Conservation (phyloP, 768 basidiomycete species). For the Lactarius sanguifluus region DNA sequence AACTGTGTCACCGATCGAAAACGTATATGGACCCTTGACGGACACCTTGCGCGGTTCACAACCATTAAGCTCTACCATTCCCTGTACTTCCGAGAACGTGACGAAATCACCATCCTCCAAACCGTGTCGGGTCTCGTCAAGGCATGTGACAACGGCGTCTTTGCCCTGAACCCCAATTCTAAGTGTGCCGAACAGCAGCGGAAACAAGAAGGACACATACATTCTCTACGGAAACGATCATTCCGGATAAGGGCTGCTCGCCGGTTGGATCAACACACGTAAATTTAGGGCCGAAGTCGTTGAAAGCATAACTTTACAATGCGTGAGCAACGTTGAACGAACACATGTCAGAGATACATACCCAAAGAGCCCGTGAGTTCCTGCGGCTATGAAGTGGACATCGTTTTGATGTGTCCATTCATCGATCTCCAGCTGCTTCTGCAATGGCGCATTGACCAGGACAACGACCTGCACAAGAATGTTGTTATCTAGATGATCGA, state of each 20-base stretch:
- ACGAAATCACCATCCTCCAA: slow-evolving; percentile 99
- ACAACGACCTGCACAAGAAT: slow-evolving; percentile 70
- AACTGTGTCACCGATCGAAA: slow-evolving; percentile 90
- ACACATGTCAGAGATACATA: slow-evolving; percentile 38
- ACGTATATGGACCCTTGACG: slow-evolving; percentile 97
- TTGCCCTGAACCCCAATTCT: slow-evolving; percentile 51
- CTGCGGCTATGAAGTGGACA: slow-evolving; percentile 88
- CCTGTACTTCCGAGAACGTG: slow-evolving; percentile 93
- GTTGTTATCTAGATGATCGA: slow-evolving; percentile 13
- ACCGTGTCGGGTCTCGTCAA: slow-evolving; percentile 96
- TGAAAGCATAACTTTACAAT: slow-evolving; percentile 79
- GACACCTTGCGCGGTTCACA: slow-evolving; percentile 90
- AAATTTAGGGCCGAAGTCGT: slow-evolving; percentile 94
- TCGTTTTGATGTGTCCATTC: slow-evolving; percentile 91
- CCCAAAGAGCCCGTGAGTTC: slow-evolving; percentile 94
- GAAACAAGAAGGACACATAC: slow-evolving; percentile 39
- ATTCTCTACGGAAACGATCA: slow-evolving; percentile 94
- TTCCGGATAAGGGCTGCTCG: slow-evolving; percentile 88
- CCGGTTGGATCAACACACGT: slow-evolving; percentile 98
- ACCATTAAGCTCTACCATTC: slow-evolving; percentile 88
- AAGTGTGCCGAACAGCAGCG: slow-evolving; percentile 8
- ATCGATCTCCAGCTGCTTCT: slow-evolving; percentile 91
- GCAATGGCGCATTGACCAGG: slow-evolving; percentile 71
- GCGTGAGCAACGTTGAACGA: slow-evolving; percentile 19
- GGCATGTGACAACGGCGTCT: slow-evolving; percentile 92